Evolutionary conservation across 768 basidiomycete genomes (phyloP).

Genomic region (Boletus barrowsii): DNA sequence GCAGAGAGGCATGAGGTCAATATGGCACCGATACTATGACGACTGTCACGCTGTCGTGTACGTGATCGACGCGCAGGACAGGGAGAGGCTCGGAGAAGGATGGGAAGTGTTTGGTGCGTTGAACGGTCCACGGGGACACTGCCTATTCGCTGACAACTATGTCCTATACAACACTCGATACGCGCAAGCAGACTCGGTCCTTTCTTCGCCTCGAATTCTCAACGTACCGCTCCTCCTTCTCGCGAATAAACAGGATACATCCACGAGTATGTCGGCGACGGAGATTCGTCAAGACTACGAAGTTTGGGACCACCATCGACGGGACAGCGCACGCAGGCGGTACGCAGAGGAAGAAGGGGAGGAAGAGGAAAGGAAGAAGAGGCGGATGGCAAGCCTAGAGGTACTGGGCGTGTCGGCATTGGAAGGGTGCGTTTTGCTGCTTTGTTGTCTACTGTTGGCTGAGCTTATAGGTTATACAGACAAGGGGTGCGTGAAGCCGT

Average conservation of each 20-base stretch:
- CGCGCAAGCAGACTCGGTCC: slow-evolving; percentile 61
- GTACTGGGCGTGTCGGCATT: slow-evolving; percentile 90
- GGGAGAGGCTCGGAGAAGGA: slow-evolving; percentile 84
- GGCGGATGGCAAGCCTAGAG: slow-evolving; percentile 72
- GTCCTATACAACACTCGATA: not conserved
- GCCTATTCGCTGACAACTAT: not conserved
- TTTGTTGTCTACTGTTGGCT: not conserved
- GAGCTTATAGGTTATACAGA: slow-evolving; percentile 37
- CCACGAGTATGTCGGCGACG: slow-evolving; percentile 75
- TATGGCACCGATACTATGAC: slow-evolving; percentile 94
- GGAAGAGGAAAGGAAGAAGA: slow-evolving; percentile 43
- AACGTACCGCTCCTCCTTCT: slow-evolving; percentile 87
- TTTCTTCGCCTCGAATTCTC: slow-evolving; percentile 86
- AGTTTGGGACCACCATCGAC: slow-evolving; percentile 76
- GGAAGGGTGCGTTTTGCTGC: slow-evolving; percentile 63
- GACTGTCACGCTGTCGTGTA: slow-evolving; percentile 97
- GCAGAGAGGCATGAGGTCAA: slow-evolving; percentile 87
- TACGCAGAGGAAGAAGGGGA: slow-evolving; percentile 48
- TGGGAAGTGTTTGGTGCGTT: slow-evolving; percentile 95
- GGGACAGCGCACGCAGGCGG: slow-evolving; percentile 61
- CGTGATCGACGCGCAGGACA: slow-evolving; percentile 90
- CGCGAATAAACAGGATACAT: slow-evolving; percentile 94
- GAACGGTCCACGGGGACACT: too few relatives aligned
- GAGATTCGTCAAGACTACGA: slow-evolving; percentile 90
- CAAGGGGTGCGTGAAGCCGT: slow-evolving; percentile 88